Percentiles rank a stretch among this genome's conserved stretches.
These are phyloP conservation scores for Aureococcus anophagefferens DNA, from an alignment of 108 stramenopile species.

Conservation along the genomic window DNA sequence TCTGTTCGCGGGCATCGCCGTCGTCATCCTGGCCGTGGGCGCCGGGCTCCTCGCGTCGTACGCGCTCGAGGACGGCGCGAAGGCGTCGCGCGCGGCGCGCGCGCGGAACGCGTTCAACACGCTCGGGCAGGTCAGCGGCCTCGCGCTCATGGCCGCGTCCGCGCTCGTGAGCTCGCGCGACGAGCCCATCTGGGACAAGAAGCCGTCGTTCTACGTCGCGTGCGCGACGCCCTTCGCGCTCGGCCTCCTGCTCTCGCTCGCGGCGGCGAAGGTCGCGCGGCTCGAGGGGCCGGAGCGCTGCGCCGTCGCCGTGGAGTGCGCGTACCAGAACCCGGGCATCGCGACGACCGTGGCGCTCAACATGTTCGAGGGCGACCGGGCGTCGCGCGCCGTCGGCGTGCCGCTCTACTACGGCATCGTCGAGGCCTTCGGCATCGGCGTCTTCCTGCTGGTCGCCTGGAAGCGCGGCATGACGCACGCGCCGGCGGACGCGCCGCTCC, in stretches of 20 bases:
- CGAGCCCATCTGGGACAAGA: too few species aligned
- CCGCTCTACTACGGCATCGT: slow-evolving; percentile 66
- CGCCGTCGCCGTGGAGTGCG: slow-evolving; percentile 65
- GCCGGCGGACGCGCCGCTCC: slow-evolving; percentile 35
- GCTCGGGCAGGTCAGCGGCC: too few species aligned
- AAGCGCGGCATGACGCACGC: slow-evolving; percentile 68
- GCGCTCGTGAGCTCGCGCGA: too few species aligned
- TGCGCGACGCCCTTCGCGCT: slow-evolving; percentile 17
- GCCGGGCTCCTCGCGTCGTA: slow-evolving; percentile 40
- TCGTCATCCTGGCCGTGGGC: slow-evolving; percentile 61
- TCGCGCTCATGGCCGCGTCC: too few species aligned
- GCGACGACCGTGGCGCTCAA: slow-evolving; percentile 66
- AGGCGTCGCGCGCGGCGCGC: too few species aligned
- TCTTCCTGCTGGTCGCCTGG: slow-evolving; percentile 60
- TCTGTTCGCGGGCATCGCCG: slow-evolving; percentile 54
- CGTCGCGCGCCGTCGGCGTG: slow-evolving; percentile 58
- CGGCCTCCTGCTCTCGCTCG: slow-evolving; percentile 13
- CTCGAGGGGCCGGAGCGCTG: slow-evolving; percentile 17
- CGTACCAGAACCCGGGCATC: slow-evolving; percentile 75
- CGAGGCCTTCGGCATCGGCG: slow-evolving; percentile 52
- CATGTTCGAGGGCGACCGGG: slow-evolving; percentile 58
- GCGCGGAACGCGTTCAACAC: too few species aligned
- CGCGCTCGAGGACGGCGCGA: slow-evolving; percentile 20
- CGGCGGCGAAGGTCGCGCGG: slow-evolving; percentile 4
- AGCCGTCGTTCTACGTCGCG: slow-evolving; percentile 6